These are phyloP conservation scores for Trichomonascaceae sp. DNA, from an alignment of 1,139 yeast genomes.

Conservation along the genomic window DNA sequence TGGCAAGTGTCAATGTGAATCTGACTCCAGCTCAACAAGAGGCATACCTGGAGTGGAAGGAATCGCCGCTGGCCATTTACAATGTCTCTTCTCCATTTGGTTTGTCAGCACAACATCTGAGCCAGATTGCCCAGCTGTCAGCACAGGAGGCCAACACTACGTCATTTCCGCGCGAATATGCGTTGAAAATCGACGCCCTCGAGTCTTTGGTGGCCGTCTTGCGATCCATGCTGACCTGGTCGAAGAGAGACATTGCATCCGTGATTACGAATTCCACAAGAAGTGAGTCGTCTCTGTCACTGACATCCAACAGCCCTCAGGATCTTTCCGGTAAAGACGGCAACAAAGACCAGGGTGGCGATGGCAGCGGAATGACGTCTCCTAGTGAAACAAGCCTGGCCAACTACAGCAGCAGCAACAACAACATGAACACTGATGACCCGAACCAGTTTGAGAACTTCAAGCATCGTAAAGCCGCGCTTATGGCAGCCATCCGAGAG, in stretches of 20 bases:
- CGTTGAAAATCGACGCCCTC: slow-evolving; percentile 69
- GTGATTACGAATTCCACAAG: too few relatives aligned
- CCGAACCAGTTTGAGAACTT: slow-evolving; percentile 77
- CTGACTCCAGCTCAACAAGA: slow-evolving; percentile 56
- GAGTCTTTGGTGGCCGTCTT: slow-evolving; percentile 73
- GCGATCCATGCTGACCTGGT: slow-evolving; percentile 76
- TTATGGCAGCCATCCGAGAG: slow-evolving; percentile 62
- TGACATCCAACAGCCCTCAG: not conserved
- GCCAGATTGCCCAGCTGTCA: slow-evolving; percentile 43
- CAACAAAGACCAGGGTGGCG: slow-evolving; percentile 2
- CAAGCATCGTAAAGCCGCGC: slow-evolving; percentile 71
- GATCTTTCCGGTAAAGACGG: too few relatives aligned
- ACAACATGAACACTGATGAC: slow-evolving; percentile 35
- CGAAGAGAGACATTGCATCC: slow-evolving; percentile 52
- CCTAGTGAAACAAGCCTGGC: slow-evolving; percentile 3
- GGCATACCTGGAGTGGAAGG: slow-evolving; percentile 45
- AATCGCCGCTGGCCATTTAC: slow-evolving; percentile 57
- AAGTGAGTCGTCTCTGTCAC: slow-evolving; percentile 5
- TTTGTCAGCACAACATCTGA: slow-evolving; percentile 18
- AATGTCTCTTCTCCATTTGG: slow-evolving; percentile 63
- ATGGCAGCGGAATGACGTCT: slow-evolving; percentile 4
- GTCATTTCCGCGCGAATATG: slow-evolving; percentile 42
- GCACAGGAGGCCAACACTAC: slow-evolving; percentile 44
- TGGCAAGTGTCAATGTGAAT: slow-evolving; percentile 61
- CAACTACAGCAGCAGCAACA: slow-evolving; percentile 5